Conservation (phyloP, 2,329 filamentous ascomycete genomes). For the Colletotrichum musicola region DNA sequence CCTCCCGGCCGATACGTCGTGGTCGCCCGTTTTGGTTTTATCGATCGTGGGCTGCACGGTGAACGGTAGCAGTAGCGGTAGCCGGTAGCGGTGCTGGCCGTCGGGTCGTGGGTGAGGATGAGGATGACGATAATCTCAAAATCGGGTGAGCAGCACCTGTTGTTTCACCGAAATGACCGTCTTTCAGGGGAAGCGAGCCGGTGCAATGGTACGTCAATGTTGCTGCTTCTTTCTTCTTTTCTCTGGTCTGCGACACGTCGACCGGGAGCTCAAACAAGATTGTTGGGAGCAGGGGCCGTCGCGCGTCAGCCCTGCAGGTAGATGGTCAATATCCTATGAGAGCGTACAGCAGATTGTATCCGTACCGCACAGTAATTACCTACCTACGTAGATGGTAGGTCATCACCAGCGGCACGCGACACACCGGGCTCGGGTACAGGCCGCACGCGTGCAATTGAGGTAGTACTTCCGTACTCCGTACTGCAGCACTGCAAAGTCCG, state of each 20-base stretch:
- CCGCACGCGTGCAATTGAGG: background rate
- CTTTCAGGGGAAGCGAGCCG: constrained; percentile 3
- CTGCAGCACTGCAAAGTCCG: constrained; percentile 4
- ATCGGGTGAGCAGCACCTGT: constrained; percentile 28
- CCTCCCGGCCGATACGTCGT: background rate
- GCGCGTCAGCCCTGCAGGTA: constrained; percentile 23
- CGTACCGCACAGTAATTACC: too few species aligned
- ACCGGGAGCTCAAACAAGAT: constrained; percentile 12
- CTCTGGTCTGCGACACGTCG: constrained; percentile 5
- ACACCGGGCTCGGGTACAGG: background rate
- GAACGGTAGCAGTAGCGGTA: background rate
- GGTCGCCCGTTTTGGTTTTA: background rate
- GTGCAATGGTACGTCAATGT: background rate
- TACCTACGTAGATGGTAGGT: too few species aligned
- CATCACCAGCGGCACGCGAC: constrained; percentile 29
- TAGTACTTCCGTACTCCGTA: too few species aligned
- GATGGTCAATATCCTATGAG: background rate
- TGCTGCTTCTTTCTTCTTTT: constrained; percentile 20
- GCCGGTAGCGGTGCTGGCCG: too few species aligned
- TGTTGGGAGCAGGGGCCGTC: constrained; percentile 15
- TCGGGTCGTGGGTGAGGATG: background rate
- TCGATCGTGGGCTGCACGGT: background rate
- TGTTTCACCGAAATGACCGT: constrained; percentile 32
- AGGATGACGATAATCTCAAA: constrained; percentile 21
- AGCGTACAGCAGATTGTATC: too few species aligned